Base-by-base conservation (phyloP, 768 basidiomycete genomes). In the Podaxis sp. region DNA sequence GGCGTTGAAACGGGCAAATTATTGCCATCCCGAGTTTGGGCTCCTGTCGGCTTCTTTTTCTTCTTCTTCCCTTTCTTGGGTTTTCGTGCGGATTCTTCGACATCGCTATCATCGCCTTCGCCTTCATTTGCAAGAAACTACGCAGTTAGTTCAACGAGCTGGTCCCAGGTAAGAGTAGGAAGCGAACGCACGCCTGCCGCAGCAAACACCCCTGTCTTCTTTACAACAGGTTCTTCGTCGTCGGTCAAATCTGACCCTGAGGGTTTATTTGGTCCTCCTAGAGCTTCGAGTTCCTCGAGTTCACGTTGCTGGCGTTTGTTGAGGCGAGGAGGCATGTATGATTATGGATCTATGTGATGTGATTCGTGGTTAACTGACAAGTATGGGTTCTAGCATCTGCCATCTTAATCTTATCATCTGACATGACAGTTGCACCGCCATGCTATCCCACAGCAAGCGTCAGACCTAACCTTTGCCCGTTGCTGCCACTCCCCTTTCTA, bases 261-360 rank as follows among this genome's bases (percentile, higher is more conserved):
- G 24, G 19, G n/a, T 15, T 56, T 56, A 8, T 33, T 12, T 8
- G 53, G 29, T 9, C 63, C 61, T 66, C 76, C 76, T 41, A 89
- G 79, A 1, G 84, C 82, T 38, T 85, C 80, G 1, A 96, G 83
- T 66, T 96, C 92, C 63, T 94, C 92, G 24, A 87, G 80, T 69
- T 94, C 92, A 51, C 94, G 79, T 69, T 95, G 91, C 73, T 94
- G 93, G 53, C 94, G 82, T 75, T 93, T 96, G 75, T 85, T 95
- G 41, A 89, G 75, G 65, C 90, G 81, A 22, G 89, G 85, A 61
- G 89, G 80, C 90, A 91, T 92, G 15, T 41, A 17, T 25, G 41
- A 46, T 12, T 24, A 46, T 13, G 41, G 33, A 33, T 1, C 33
- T 33, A 33, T 33, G 33, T 33, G 33, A 33, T 33, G 33, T 33